Conservation (phyloP, 371 early-diverging fungal species). For the Rhizopus stolonifer region DNA sequence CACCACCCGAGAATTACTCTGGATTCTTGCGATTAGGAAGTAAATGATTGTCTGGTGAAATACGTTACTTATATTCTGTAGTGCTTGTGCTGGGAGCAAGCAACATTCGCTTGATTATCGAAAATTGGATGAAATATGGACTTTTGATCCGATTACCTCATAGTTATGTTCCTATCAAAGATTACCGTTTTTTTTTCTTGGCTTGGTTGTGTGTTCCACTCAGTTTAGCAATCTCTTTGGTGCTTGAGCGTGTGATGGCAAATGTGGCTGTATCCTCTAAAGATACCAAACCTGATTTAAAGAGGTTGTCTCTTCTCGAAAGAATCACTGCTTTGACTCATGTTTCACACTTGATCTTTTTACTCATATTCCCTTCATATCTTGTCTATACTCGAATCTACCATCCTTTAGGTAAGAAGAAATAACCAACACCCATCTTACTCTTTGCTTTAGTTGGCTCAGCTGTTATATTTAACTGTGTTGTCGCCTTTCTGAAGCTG, state of each 20-base stretch:
- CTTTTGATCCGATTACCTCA: constrained; percentile 68
- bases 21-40: constrained; percentile 68
- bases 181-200: constrained; percentile 54
- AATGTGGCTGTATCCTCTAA: constrained; percentile 31
- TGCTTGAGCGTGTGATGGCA: constrained; percentile 56
- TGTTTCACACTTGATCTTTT: constrained; percentile 54
- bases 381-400: constrained; percentile 70
- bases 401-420: constrained; percentile 71
- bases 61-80: constrained; percentile 13
- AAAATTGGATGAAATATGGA: constrained; percentile 89
- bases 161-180: constrained; percentile 50
- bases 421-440: too few species aligned
- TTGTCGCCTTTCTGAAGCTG: constrained; percentile 75
- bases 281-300: constrained; percentile 34
- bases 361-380: constrained; percentile 62
- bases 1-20: constrained; percentile 75
- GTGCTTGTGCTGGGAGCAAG: constrained; percentile 83
- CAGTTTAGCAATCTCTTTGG: constrained; percentile 51
- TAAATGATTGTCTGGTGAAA: constrained; percentile 31
- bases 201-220: constrained; percentile 54
- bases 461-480: constrained; percentile 57
- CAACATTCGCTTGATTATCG: constrained; percentile 81
- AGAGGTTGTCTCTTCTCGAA: constrained; percentile 36
- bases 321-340: constrained; percentile 45
- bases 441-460: constrained; percentile 52